A percentile compares a stretch with the other conserved stretches of the same genome.
Conservation (phyloP, 352 stramenopile genomes). For the Phytophthora hibernalis region DNA sequence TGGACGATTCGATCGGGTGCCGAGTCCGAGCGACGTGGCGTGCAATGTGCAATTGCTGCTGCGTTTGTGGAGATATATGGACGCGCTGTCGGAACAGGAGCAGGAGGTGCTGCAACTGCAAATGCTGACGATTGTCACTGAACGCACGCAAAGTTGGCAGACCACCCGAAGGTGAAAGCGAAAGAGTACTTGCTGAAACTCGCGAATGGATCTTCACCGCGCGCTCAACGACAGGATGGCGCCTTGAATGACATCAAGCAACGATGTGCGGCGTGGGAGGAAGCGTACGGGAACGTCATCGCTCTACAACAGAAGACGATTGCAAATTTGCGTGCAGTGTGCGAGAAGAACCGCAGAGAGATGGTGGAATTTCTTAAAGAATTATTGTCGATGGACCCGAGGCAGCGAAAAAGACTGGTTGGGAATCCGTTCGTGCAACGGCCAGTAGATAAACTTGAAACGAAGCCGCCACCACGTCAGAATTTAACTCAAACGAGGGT, state of each 20-base stretch:
- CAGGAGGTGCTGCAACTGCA: conserved; percentile 54
- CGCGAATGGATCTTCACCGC: conserved; percentile 27
- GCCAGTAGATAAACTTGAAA: conserved; percentile 9
- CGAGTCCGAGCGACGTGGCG: conserved; percentile 46
- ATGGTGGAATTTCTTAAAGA: conserved; percentile 62
- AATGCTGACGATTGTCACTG: conserved; percentile 73
- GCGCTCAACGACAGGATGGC: conserved; percentile 18
- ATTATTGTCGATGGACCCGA: conserved; percentile 59
- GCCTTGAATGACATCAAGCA: conserved; percentile 40
- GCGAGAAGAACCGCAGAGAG: conserved; percentile 52
- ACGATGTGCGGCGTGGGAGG: conserved; percentile 60
- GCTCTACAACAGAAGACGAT: conserved; percentile 83
- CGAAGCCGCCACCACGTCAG: conserved; percentile 9
- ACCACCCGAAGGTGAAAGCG: conserved; percentile 70
- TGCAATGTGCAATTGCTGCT: conserved; percentile 57
- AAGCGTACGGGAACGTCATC: conserved; percentile 80
- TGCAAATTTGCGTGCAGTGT: conserved; percentile 58
- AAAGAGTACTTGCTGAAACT: conserved; percentile 78
- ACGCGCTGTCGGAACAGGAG: conserved; percentile 40
- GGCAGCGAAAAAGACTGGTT: conserved; percentile 30
- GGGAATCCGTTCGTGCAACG: conserved; percentile 2
- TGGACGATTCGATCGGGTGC: conserved; percentile 63
- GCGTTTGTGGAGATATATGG: conserved; percentile 56
- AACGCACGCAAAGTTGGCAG: conserved; percentile 56
- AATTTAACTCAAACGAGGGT: background rate